Evolutionary conservation across 2,329 filamentous ascomycete genomes (phyloP).

Genomic region (Fusarium heterosporum): DNA sequence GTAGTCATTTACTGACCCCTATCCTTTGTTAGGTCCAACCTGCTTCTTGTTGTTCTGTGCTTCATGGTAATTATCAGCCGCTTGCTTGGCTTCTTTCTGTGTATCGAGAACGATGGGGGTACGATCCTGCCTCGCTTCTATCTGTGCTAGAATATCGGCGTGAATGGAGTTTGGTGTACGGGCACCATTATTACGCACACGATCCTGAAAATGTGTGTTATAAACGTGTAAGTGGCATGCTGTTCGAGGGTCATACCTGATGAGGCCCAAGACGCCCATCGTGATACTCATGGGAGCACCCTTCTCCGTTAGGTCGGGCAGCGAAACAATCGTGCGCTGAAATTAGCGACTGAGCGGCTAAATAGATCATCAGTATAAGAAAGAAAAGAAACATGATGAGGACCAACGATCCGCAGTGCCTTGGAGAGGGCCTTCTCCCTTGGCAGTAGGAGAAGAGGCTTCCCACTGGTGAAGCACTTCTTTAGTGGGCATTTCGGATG

Average conservation of each 20-base stretch:
- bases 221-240: neutral
- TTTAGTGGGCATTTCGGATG: slow-evolving; percentile 32
- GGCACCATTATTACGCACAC: slow-evolving; percentile 44
- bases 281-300: neutral
- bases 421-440: slow-evolving; percentile 39
- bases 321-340: slow-evolving; percentile 45
- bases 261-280: slow-evolving; percentile 18
- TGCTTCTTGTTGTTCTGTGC: neutral
- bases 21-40: neutral
- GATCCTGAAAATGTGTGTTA: slow-evolving; percentile 24
- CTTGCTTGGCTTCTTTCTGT: slow-evolving; percentile 34
- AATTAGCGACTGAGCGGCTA: slow-evolving; percentile 43
- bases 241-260: slow-evolving; percentile 7
- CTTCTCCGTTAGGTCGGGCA: slow-evolving; percentile 23
- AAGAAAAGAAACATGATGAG: accelerated
- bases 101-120: neutral
- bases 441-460: slow-evolving; percentile 24
- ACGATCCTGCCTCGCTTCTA: slow-evolving; percentile 31
- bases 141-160: slow-evolving; percentile 44
- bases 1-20: neutral
- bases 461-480: slow-evolving; percentile 41
- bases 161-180: slow-evolving; percentile 44
- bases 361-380: neutral
- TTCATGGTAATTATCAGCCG: slow-evolving; percentile 5
- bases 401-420: slow-evolving; percentile 22